phyloP scores from a whole-genome alignment of 345 rosid species.

The Lepidium sativum region DNA sequence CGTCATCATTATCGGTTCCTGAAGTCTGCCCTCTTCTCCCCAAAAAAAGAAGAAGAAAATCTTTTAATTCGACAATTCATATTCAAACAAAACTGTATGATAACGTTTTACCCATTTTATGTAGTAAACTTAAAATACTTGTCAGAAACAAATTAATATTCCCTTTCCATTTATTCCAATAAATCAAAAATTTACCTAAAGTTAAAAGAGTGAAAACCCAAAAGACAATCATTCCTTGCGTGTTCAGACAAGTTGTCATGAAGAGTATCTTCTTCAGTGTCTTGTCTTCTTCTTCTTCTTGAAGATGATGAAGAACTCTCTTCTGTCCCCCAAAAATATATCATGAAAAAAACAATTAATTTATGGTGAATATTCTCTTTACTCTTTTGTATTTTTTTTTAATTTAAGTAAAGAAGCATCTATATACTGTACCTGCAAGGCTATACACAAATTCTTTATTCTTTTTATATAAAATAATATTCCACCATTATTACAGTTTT shows the following conservation, averaged over 20 bases:
- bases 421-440: slow-evolving; percentile 1
- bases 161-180: slow-evolving; percentile 9
- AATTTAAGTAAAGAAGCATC: slow-evolving; percentile 13
- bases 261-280: slow-evolving; percentile 22
- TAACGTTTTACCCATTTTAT: slow-evolving; percentile 19
- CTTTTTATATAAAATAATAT: background rate
- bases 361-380: slow-evolving; percentile 26
- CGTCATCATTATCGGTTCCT: slow-evolving; percentile 28
- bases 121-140: slow-evolving; percentile 22
- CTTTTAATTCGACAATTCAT: slow-evolving; percentile 19
- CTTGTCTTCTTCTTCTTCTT: slow-evolving; percentile 31
- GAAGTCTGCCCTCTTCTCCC: slow-evolving; percentile 28
- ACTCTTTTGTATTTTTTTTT: background rate
- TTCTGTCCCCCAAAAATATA: slow-evolving; percentile 18
- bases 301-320: slow-evolving; percentile 29
- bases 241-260: slow-evolving; percentile 34
- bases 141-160: slow-evolving; percentile 31
- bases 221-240: slow-evolving; percentile 34
- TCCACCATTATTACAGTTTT: background rate
- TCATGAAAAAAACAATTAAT: background rate
- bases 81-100: slow-evolving; percentile 27
- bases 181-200: slow-evolving; percentile 21
- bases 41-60: background rate
- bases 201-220: slow-evolving; percentile 25
- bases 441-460: background rate